A percentile compares a stretch with the other conserved stretches of the same genome.
phyloP scores from a whole-genome alignment of 2,329 filamentous ascomycete species.

The Xylariaceae sp. region DNA sequence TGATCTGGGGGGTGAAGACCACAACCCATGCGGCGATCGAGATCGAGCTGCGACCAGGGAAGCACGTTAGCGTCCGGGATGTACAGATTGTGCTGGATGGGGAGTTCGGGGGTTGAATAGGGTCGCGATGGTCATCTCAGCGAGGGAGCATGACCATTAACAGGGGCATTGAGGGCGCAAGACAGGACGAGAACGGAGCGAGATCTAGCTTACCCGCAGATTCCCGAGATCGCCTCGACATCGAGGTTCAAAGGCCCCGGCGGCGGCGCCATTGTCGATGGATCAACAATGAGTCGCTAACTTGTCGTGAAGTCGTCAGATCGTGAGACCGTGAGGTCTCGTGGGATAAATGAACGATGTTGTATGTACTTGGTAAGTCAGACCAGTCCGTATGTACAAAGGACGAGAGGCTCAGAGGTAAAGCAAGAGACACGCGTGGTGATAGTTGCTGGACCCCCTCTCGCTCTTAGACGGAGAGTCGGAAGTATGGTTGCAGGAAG shows the following conservation, averaged over 20 bases:
- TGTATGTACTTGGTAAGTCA: not conserved
- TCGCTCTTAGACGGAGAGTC: not conserved
- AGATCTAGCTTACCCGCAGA: constrained; percentile 64
- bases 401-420: not conserved
- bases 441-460: not conserved
- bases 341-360: not conserved
- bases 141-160: not conserved
- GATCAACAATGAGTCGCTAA: not conserved
- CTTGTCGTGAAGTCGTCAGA: too few species aligned
- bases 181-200: not conserved
- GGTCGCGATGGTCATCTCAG: constrained; percentile 1
- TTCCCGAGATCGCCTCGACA: constrained; percentile 86
- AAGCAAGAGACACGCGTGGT: not conserved
- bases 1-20: constrained; percentile 94
- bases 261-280: constrained; percentile 46
- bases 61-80: constrained; percentile 4
- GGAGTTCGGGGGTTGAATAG: not conserved
- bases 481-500: not conserved
- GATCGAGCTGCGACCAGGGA: constrained; percentile 60
- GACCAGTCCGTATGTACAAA: too few species aligned
- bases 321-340: not conserved
- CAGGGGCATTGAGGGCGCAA: not conserved
- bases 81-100: not conserved
- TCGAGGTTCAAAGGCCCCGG: constrained; percentile 63
- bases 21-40: constrained; percentile 98